Evolutionary conservation across 345 rosid genomes (phyloP), one percentile per base, ranked within the genome.

Genomic region (Corymbia maculata): DNA sequence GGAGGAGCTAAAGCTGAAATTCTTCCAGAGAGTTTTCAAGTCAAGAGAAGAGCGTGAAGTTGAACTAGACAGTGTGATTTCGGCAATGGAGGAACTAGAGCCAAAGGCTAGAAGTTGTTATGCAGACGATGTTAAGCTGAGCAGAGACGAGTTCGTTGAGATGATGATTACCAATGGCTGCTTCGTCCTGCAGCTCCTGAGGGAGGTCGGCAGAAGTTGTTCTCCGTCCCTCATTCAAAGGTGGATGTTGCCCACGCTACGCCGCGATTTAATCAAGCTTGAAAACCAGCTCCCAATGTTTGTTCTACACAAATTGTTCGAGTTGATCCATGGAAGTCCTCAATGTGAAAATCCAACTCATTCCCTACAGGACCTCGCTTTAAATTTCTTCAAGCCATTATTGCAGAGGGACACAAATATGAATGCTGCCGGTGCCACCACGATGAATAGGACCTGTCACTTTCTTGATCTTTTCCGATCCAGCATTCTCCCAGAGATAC

Each of bases 181-280:
- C 90, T 92, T 92, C 89, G 42, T 90, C n/a, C 10, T 92, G 51
- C 89, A 89, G 89, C 89, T 92, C 45, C 88, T 89, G 30, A 68
- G 85, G 86, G 93, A 88, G 84, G 57, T 90, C 51, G 36, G 86
- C 19, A 16, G 51, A 75, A 49, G 45, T 44, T 26, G 12, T 66
- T 68, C 86, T 7, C 70, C 45, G 2, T 64, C 88, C 50, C 51
- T 49, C n/a, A 15, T 42, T 36, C 82, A 19, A 75, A 88, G 89
- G 52, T 90, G 93, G 93, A 90, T 90, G 92, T 87, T 90, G 79
- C 91, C 90, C 6, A 87, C 88, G 17, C 88, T 90, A 64, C 93
- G 86, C 19, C 87, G 86, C 2, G 93, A 90, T 85, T 19, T 90
- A 61, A 88, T 92, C 59, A 92, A 87, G 91, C 92, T 92, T 13